Evolutionary conservation across 2,329 filamentous ascomycete genomes (phyloP).

Genomic region (Cylindrodendrum hubeiense): DNA sequence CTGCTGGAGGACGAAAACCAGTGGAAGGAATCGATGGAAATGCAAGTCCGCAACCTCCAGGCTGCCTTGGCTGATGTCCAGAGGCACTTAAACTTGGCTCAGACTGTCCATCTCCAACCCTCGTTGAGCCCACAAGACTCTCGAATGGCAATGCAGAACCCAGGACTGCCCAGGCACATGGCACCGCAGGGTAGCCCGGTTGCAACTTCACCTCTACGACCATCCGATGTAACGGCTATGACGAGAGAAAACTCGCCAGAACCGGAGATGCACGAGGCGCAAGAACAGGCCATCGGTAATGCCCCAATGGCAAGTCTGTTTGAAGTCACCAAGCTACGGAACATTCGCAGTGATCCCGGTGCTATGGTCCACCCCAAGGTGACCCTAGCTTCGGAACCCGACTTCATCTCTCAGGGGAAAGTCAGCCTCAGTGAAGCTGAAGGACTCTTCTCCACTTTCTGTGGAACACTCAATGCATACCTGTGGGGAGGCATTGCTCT

Average conservation of each 20-base stretch:
- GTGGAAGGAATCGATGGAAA: conserved; percentile 52
- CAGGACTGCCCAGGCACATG: background rate
- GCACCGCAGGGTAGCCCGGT: background rate
- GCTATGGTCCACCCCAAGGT: conserved; percentile 25
- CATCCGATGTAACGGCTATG: conserved; percentile 45
- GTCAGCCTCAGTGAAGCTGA: conserved; percentile 45
- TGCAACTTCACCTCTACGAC: background rate
- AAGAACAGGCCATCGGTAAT: conserved; percentile 46
- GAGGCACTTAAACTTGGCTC: conserved; percentile 33
- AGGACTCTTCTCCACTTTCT: conserved; percentile 44
- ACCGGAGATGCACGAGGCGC: conserved; percentile 30
- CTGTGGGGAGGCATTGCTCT: conserved; percentile 50
- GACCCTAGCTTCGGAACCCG: conserved; percentile 32
- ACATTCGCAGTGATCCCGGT: conserved; percentile 48
- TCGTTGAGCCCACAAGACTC: background rate
- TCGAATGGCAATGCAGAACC: background rate
- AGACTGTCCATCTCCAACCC: background rate
- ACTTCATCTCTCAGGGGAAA: conserved; percentile 47
- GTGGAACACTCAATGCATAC: conserved; percentile 47
- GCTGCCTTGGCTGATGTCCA: conserved; percentile 45
- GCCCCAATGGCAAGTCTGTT: conserved; percentile 50
- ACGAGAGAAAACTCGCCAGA: conserved; percentile 49
- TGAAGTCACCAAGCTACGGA: conserved; percentile 49
- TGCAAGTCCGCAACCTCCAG: conserved; percentile 42
- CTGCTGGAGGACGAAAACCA: conserved; percentile 65